Percentiles rank a stretch among this genome's conserved stretches.
These are phyloP conservation scores for Podaxis pistillaris DNA, from an alignment of 768 basidiomycete genomes.

Conservation along the genomic window DNA sequence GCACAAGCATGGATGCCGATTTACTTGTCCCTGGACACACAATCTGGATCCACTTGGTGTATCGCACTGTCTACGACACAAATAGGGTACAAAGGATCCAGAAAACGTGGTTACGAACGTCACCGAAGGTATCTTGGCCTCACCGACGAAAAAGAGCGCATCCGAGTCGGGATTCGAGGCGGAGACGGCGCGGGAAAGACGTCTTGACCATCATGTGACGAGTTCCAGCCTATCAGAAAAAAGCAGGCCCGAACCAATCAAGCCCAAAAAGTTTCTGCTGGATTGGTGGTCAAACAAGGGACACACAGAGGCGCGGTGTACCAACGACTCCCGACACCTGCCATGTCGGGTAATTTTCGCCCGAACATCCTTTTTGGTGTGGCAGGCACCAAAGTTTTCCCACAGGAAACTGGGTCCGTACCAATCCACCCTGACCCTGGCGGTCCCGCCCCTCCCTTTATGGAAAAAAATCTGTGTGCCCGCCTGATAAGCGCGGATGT, in stretches of 20 bases:
- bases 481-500: not conserved
- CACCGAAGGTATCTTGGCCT: not conserved
- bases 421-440: conserved; percentile 15
- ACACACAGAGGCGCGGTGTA: not conserved
- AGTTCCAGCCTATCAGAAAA: conserved; percentile 6
- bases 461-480: conserved; percentile 9
- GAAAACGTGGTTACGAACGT: not conserved
- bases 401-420: conserved; percentile 14
- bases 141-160: not conserved
- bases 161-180: not conserved
- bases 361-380: not conserved
- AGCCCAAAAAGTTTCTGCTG: not conserved
- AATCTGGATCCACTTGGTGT: not conserved
- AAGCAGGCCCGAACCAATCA: conserved; percentile 10
- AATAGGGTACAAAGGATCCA: not conserved
- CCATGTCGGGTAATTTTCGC: not conserved
- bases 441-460: not conserved
- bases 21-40: not conserved
- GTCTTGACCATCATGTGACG: not conserved
- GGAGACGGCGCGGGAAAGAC: not conserved
- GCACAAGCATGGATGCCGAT: not conserved
- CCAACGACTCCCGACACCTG: conserved; percentile 6
- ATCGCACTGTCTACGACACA: not conserved
- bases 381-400: not conserved
- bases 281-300: conserved; percentile 4